These are phyloP conservation scores for Zoysia matrella DNA, from an alignment of 202 grass and related monocot species.

Conservation along the genomic window DNA sequence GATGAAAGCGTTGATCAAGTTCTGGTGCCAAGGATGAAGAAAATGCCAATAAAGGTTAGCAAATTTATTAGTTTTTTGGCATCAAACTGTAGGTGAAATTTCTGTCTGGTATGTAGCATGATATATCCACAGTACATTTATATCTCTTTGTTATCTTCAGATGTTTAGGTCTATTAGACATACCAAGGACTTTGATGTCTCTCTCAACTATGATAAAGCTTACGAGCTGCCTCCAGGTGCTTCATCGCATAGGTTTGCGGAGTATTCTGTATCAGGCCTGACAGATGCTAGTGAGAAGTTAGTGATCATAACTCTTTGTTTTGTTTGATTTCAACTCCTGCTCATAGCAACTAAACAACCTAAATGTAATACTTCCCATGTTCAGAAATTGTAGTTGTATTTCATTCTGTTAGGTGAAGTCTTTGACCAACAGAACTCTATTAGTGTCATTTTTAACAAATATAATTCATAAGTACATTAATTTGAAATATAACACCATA, in stretches of 20 bases:
- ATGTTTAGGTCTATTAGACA: constrained; percentile 93
- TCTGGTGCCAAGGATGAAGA: constrained; percentile 93
- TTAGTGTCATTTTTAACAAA: background rate
- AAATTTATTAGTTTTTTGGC: background rate
- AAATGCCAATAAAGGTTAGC: constrained; percentile 95
- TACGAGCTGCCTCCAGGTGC: constrained; percentile 78
- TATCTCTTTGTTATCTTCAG: constrained; percentile 57
- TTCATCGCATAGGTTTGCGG: constrained; percentile 71
- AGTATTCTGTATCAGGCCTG: constrained; percentile 83
- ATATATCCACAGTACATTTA: constrained; percentile 26
- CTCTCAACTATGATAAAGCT: constrained; percentile 80
- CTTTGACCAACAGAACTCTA: background rate
- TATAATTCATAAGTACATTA: no score
- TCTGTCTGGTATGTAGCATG: constrained; percentile 5
- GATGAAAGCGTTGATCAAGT: constrained; percentile 76
- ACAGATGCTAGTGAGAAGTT: constrained; percentile 87
- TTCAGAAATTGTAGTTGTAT: background rate
- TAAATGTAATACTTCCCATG: background rate
- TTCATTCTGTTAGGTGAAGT: background rate
- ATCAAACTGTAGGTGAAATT: background rate
- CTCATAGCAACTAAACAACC: constrained; percentile 5
- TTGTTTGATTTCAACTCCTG: constrained; percentile 15
- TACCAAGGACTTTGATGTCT: constrained; percentile 88
- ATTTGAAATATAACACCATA: no score
- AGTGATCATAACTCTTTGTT: constrained; percentile 30